Conservation (phyloP, 345 rosid species). For the Heritiera fomes region DNA sequence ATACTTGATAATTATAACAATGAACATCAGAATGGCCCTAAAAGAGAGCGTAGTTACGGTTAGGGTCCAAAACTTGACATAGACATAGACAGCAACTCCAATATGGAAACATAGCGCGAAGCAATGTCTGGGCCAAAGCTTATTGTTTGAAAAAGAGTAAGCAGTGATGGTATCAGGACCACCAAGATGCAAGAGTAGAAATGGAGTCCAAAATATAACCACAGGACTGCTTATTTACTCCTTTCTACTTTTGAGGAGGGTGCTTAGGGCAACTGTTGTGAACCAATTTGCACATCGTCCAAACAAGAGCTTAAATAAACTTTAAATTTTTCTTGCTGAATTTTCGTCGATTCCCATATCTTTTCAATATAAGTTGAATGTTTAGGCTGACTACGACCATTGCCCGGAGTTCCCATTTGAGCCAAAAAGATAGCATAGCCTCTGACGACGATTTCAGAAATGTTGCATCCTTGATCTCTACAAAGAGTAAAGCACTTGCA, state of each 20-base stretch:
- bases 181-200: background rate
- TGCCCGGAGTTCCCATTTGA: background rate
- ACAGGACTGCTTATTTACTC: background rate
- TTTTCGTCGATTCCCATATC: background rate
- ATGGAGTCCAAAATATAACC: background rate
- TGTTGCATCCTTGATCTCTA: background rate
- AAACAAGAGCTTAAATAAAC: background rate
- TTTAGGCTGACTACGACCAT: background rate
- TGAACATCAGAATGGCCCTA: background rate
- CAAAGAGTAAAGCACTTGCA: background rate
- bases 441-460: background rate
- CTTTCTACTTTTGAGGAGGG: background rate
- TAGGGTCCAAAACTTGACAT: background rate
- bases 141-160: background rate
- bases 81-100: background rate
- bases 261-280: background rate
- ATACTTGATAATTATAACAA: background rate
- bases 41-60: background rate
- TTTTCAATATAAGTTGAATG: background rate
- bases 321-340: background rate
- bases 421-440: background rate
- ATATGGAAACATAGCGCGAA: background rate
- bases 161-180: background rate
- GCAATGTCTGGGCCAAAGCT: background rate
- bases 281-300: conserved; percentile 3